Evolutionary conservation across 805 yeast species (phyloP).

Genomic region (Candida glaebosa): DNA sequence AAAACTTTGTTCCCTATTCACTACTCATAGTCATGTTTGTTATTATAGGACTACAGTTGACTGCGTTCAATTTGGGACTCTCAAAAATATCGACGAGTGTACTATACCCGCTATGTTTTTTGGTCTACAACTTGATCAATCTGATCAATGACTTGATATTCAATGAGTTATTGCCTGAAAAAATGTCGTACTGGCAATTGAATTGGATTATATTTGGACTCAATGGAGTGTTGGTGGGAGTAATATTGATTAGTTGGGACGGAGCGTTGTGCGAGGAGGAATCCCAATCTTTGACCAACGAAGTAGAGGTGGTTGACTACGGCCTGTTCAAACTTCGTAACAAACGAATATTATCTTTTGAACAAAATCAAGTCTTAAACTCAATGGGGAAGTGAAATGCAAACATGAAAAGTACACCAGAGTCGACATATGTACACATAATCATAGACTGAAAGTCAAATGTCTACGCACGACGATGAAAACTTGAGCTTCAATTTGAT

Average conservation of each 20-base stretch:
- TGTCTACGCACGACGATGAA: no score
- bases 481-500: no score
- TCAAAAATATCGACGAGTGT: slow-evolving; percentile 69
- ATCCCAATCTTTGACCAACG: slow-evolving; percentile 1
- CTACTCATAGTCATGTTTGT: slow-evolving; percentile 53
- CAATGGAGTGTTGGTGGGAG: slow-evolving; percentile 61
- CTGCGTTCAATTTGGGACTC: slow-evolving; percentile 71
- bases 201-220: slow-evolving; percentile 44
- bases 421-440: no score
- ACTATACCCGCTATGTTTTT: slow-evolving; percentile 80
- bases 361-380: slow-evolving; percentile 48
- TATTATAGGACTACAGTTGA: slow-evolving; percentile 69
- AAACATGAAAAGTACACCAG: no score
- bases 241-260: slow-evolving; percentile 59
- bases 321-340: slow-evolving; percentile 6
- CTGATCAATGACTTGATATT: slow-evolving; percentile 45
- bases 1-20: slow-evolving; percentile 30
- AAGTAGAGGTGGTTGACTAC: slow-evolving; percentile 4
- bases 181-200: slow-evolving; percentile 47
- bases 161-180: slow-evolving; percentile 52
- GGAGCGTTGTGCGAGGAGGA: slow-evolving; percentile 24
- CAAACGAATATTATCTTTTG: slow-evolving; percentile 45
- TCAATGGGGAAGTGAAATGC: slow-evolving; percentile 32
- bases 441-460: no score
- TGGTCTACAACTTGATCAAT: slow-evolving; percentile 72